Percentiles rank a stretch among this genome's conserved stretches.
phyloP scores from a whole-genome alignment of 2,329 filamentous ascomycete species.

The Hypocreales sp. region DNA sequence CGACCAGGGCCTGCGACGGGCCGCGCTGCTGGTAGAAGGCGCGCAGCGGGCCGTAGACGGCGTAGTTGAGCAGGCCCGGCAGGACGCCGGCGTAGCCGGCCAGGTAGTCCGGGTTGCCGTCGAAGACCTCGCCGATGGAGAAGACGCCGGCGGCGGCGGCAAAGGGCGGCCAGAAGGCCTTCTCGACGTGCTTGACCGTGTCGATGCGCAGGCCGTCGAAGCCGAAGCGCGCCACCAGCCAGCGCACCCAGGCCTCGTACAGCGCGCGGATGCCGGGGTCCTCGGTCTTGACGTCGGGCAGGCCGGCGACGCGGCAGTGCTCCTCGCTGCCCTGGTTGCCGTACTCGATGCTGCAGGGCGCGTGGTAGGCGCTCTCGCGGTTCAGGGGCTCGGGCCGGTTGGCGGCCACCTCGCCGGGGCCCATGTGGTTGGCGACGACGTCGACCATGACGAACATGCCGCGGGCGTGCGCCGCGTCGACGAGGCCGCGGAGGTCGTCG shows the following conservation, averaged over 20 bases:
- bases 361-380: slow-evolving; percentile 41
- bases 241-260: slow-evolving; percentile 42
- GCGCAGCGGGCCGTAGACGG: slow-evolving; percentile 28
- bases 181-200: slow-evolving; percentile 45
- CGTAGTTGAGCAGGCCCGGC: slow-evolving; percentile 47
- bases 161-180: slow-evolving; percentile 41
- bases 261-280: slow-evolving; percentile 28
- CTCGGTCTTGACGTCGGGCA: slow-evolving; percentile 48
- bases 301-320: slow-evolving; percentile 37
- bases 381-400: slow-evolving; percentile 29
- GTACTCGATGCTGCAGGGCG: slow-evolving; percentile 43
- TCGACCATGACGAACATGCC: slow-evolving; percentile 43
- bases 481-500: slow-evolving; percentile 40
- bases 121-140: slow-evolving; percentile 43
- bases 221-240: slow-evolving; percentile 41
- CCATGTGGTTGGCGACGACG: slow-evolving; percentile 44
- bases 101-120: slow-evolving; percentile 34
- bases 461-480: slow-evolving; percentile 34
- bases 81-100: slow-evolving; percentile 36
- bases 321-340: slow-evolving; percentile 29
- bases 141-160: slow-evolving; percentile 39
- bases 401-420: slow-evolving; percentile 31
- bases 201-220: slow-evolving; percentile 49
- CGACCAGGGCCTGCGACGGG: slow-evolving; percentile 21
- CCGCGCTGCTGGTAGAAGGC: slow-evolving; percentile 21